A percentile compares a stretch with the other conserved stretches of the same genome.
phyloP scores from a whole-genome alignment of 2,329 filamentous ascomycete species.

The Aspergillus tamarii region DNA sequence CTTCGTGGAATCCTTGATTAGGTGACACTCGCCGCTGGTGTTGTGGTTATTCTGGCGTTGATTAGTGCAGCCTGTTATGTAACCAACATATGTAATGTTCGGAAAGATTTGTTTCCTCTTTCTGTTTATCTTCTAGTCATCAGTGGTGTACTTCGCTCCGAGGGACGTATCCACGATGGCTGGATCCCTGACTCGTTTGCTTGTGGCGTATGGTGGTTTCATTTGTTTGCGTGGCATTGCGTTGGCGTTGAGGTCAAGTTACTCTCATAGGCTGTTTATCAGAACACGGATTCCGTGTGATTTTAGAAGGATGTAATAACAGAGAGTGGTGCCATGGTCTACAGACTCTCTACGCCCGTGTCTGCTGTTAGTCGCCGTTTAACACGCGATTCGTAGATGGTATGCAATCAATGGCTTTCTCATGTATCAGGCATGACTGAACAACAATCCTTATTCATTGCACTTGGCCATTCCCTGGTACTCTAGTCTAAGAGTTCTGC shows the following conservation, averaged over 20 bases:
- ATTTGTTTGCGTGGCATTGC: background rate
- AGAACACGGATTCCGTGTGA: background rate
- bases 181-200: background rate
- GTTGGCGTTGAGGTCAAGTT: background rate
- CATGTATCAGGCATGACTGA: background rate
- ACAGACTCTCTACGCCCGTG: background rate
- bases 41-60: background rate
- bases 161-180: background rate
- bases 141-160: background rate
- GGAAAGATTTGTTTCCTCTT: background rate
- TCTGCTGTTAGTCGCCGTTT: background rate
- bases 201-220: background rate
- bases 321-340: background rate
- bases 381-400: background rate
- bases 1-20: background rate
- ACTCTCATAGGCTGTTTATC: background rate
- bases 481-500: slow-evolving; percentile 31
- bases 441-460: background rate
- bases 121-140: background rate
- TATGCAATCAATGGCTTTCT: background rate
- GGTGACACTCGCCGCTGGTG: background rate
- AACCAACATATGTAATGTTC: background rate
- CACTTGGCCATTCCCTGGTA: background rate
- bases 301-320: background rate
- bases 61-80: background rate